Conservation (phyloP, 371 early-diverging fungal species). For the Parasitella parasitica region DNA sequence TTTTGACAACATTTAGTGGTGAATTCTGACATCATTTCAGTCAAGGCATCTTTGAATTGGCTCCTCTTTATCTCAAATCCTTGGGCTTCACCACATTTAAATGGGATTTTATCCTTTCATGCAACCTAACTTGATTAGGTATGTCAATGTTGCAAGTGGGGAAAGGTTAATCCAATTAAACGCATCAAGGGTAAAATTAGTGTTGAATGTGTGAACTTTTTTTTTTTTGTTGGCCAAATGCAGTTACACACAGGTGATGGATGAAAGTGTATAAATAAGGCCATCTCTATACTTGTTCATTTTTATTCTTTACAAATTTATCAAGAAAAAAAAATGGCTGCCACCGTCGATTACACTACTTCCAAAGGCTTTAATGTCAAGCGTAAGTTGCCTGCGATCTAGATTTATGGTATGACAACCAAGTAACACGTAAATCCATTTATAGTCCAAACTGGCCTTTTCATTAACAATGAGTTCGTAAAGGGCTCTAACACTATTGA, state of each 20-base stretch:
- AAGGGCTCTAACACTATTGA: conserved; percentile 45
- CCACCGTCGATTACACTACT: conserved; percentile 25
- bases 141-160: background rate
- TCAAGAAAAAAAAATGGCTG: background rate
- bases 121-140: background rate
- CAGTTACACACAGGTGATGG: background rate
- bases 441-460: conserved; percentile 53
- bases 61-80: background rate
- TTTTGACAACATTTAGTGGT: background rate
- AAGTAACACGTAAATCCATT: background rate
- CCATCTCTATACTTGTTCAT: background rate
- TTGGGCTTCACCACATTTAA: too few species aligned
- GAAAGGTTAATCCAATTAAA: background rate
- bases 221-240: background rate
- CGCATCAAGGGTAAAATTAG: background rate
- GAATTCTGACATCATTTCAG: background rate
- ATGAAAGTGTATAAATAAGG: background rate
- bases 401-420: background rate
- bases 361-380: conserved; percentile 39
- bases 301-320: background rate
- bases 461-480: conserved; percentile 57
- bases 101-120: background rate
- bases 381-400: conserved; percentile 21
- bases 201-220: background rate
- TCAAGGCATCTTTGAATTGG: background rate